Percentiles rank a stretch among this genome's conserved stretches.
Evolutionary conservation across 2,329 filamentous ascomycete genomes (phyloP).

Genomic region (Thielaviopsis musarum): DNA sequence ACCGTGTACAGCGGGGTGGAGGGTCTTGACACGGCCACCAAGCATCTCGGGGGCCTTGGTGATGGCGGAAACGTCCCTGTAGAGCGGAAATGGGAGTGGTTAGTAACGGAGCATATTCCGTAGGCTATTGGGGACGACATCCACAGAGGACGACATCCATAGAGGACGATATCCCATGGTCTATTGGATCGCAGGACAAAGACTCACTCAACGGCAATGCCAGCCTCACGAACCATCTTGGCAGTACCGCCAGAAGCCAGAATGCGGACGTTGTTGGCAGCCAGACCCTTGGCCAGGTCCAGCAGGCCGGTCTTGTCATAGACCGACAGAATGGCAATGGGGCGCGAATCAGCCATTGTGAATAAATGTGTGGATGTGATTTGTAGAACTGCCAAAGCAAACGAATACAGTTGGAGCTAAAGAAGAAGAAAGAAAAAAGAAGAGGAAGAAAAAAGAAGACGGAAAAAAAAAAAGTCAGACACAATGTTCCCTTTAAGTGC

Average conservation of each 20-base stretch:
- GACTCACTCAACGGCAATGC: slow-evolving; percentile 81
- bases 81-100: background rate
- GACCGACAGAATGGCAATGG: slow-evolving; percentile 84
- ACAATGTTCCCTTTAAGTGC: background rate
- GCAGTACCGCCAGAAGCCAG: slow-evolving; percentile 90
- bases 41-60: slow-evolving; percentile 97
- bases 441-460: background rate
- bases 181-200: background rate
- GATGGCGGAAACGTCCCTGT: slow-evolving; percentile 88
- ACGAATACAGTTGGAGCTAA: slow-evolving; percentile 8
- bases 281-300: slow-evolving; percentile 79
- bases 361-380: slow-evolving; percentile 1
- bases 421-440: slow-evolving; percentile 1
- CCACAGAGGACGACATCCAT: too few species aligned
- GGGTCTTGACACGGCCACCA: slow-evolving; percentile 69
- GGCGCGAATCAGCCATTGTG: slow-evolving; percentile 28
- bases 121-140: too few species aligned
- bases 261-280: slow-evolving; percentile 78
- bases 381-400: slow-evolving; percentile 10
- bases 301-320: slow-evolving; percentile 96
- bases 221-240: slow-evolving; percentile 90
- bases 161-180: background rate
- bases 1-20: slow-evolving; percentile 82
- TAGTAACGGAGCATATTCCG: background rate
- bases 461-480: background rate